Base-by-base conservation (phyloP, 345 rosid species). In the Sisymbrium irio region DNA sequence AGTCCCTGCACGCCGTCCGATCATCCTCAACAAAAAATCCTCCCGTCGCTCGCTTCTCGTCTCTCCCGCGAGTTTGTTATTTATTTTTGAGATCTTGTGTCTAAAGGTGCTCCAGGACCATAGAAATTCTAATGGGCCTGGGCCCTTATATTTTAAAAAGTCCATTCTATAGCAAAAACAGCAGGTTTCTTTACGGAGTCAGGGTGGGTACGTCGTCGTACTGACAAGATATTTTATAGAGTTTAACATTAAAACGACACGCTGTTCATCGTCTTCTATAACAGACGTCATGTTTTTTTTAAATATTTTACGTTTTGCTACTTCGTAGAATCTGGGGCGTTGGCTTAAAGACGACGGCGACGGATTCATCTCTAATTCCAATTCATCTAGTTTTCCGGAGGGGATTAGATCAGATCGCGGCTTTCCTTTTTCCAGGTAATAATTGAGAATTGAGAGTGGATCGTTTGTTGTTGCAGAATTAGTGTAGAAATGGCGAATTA, bases 1-100 rank as follows among this genome's bases (percentile, higher is more conserved):
- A 12, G 77, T 71, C 49, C 77, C 76, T 15, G 80, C 80, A 33
- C 76, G 80, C 9, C 72, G 60, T 0, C 80, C 77, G 61, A 77
- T 77, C 80, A 77, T 77, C 56, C 45, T 77, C 41, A 13, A 19
- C 41, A 13, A 19, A 0, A 4, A 45, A 0, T 9, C 9, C 15
- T 62, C 59, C 42, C 71, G 39, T 14, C 58, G 58, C 40, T 59
- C 19, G 65, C 32, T 67, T 9, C 72, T 66, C 58, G 20, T 25
- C 46, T 35, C 32, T 15, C 72, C 45, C 67, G 67, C 45, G 62
- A 74, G 19, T 58, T 46, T n/a, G 50, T 35, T 56, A 13, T 42
- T 4, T n/a, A 6, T 30, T 19, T 30, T n/a, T n/a, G n/a, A n/a
- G n/a, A n/a, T n/a, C n/a, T n/a, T n/a, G n/a, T n/a, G n/a, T n/a